A percentile compares a stretch with the other conserved stretches of the same genome.
These are phyloP conservation scores for Pelargonium citronellum DNA, from an alignment of 441 rosid species.

Conservation along the genomic window DNA sequence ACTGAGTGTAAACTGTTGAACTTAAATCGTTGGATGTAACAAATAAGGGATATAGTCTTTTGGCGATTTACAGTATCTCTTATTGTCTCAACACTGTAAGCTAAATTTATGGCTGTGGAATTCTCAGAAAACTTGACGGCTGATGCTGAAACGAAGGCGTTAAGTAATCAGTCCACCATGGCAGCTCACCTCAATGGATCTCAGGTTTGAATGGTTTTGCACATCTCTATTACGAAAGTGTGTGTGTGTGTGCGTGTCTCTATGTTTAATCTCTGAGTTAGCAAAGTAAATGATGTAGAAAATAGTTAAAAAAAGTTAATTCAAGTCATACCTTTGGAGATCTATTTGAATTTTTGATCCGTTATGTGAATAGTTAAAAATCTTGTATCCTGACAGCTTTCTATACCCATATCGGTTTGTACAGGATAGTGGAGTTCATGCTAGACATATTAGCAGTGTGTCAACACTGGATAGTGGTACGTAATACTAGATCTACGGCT, in stretches of 20 bases:
- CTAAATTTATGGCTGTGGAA: slow-evolving; percentile 7
- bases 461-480: slow-evolving; percentile 90
- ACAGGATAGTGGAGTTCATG: slow-evolving; percentile 79
- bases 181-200: slow-evolving; percentile 41
- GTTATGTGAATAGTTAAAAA: slow-evolving; percentile 6
- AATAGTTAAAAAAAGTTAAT: not conserved
- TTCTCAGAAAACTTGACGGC: slow-evolving; percentile 52
- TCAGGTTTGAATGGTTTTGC: slow-evolving; percentile 38
- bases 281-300: not conserved
- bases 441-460: slow-evolving; percentile 81
- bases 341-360: not conserved
- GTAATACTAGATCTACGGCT: slow-evolving; percentile 13
- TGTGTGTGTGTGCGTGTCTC: not conserved
- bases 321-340: not conserved
- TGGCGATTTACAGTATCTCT: not conserved
- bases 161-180: slow-evolving; percentile 36
- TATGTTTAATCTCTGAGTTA: not conserved
- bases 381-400: slow-evolving; percentile 16
- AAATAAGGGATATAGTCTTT: not conserved
- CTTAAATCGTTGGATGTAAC: not conserved
- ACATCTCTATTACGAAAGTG: not conserved
- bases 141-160: slow-evolving; percentile 44
- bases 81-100: not conserved
- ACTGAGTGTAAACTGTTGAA: not conserved
- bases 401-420: slow-evolving; percentile 22